Base-by-base conservation (phyloP, 78 protist species). In the Polysphondylium violaceum region DNA sequence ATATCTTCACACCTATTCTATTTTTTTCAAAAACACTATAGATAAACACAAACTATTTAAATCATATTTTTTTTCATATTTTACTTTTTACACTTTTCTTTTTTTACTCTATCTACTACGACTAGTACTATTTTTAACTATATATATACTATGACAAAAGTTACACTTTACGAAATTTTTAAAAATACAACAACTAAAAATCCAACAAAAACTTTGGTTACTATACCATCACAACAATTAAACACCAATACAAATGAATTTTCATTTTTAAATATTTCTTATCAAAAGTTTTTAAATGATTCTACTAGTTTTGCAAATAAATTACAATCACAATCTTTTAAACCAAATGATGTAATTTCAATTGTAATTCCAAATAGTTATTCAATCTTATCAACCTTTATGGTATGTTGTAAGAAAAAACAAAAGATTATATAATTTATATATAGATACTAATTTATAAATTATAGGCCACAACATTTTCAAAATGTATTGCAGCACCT, bases 401-500 rank as follows among this genome's bases (percentile, higher is more conserved):
- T 69, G 7, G 91, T 83, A 71, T 33, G 74, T 59, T n/a, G 36
- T 41, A 38, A 50, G 2, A n/a, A 3, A 14, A 36, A 35, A 25
- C 36, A 35, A 35, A 33, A 27, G 40, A 58, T 44, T 36, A 12
- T 23, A 74, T 14, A 58, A 14, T 38, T 60, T 27, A 1, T 25
- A n/a, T 74, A 38, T 27, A 11, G 65, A 27, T 38, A 55, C 23
- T 68, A 27, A 63, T 41, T 19, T 53, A 23, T 3, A 12, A 23
- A 43, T 6, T 33, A 25, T 2, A 69, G 88, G 87, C 79, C n/a
- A 47, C 71, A 53, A 78, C 95, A 27, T 78, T 68, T 44, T 2
- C 71, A 29, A 86, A 58, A 73, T 71, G 88, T 55, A 81, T 83
- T 55, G 81, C 95, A 64, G 89, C 90, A 56, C 95, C 95, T 31